Evolutionary conservation across 305 asterid genomes (phyloP).

Genomic region (Rubia occidens): DNA sequence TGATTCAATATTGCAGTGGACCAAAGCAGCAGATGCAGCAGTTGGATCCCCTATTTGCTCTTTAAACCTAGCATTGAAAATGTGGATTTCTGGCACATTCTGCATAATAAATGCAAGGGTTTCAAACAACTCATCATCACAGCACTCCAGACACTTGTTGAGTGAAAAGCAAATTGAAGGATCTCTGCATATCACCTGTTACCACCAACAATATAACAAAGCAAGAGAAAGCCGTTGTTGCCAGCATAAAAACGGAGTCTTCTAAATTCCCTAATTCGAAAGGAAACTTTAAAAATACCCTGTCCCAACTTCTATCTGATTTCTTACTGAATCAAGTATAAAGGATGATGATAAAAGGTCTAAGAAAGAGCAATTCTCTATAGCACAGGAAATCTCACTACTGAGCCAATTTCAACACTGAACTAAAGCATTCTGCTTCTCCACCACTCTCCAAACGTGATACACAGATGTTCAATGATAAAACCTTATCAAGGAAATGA

Average conservation of each 20-base stretch:
- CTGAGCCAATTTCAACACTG: not conserved
- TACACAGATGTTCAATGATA: not conserved
- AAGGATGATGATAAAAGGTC: not conserved
- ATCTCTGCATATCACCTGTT: constrained; percentile 2
- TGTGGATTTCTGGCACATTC: constrained; percentile 69
- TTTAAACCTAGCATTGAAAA: constrained; percentile 69
- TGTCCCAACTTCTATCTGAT: not conserved
- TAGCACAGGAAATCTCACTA: not conserved
- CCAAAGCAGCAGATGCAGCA: constrained; percentile 66
- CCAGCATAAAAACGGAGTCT: not conserved
- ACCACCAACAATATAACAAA: not conserved
- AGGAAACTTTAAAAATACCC: not conserved
- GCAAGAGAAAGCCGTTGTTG: not conserved
- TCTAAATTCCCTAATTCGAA: not conserved
- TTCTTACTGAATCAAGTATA: not conserved
- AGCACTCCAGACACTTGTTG: not conserved
- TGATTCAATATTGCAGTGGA: constrained; percentile 33
- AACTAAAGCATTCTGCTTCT: not conserved
- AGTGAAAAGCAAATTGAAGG: not conserved
- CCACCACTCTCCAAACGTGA: not conserved
- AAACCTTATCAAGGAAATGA: not conserved
- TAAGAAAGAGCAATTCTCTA: not conserved
- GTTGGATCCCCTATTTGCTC: constrained; percentile 61
- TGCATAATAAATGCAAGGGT: constrained; percentile 26
- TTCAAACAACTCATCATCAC: constrained; percentile 6